Percentiles rank a stretch among this genome's conserved stretches.
These are phyloP conservation scores for Xylariales sp. DNA, from an alignment of 2,329 filamentous ascomycete species.

Conservation along the genomic window DNA sequence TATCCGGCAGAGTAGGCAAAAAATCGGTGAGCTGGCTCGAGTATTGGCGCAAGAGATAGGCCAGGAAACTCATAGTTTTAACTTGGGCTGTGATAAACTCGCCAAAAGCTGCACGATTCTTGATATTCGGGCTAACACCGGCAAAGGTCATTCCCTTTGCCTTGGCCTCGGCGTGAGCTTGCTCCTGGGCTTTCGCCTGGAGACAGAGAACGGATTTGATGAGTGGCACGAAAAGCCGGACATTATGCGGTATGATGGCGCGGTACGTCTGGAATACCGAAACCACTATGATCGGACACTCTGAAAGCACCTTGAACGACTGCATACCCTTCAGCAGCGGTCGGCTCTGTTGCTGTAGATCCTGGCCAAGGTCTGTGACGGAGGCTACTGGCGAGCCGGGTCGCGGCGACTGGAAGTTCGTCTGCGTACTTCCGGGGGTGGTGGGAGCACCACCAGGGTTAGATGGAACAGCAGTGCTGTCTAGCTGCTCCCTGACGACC, in stretches of 20 bases:
- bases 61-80: conserved; percentile 98
- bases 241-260: conserved; percentile 72
- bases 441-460: conserved; percentile 57
- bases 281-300: conserved; percentile 98
- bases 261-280: conserved; percentile 96
- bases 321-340: conserved; percentile 91
- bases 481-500: conserved; percentile 92
- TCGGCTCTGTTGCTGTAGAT: conserved; percentile 75
- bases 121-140: conserved; percentile 88
- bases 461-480: conserved; percentile 60
- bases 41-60: conserved; percentile 86
- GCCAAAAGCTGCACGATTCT: conserved; percentile 88
- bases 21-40: conserved; percentile 85
- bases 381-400: conserved; percentile 87
- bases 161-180: conserved; percentile 81
- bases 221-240: conserved; percentile 85
- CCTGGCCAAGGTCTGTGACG: conserved; percentile 73
- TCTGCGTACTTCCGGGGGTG: conserved; percentile 59
- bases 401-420: conserved; percentile 80
- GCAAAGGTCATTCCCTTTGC: conserved; percentile 80
- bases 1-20: conserved; percentile 75
- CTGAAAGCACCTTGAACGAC: conserved; percentile 96
- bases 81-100: conserved; percentile 98
- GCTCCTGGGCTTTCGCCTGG: conserved; percentile 89
- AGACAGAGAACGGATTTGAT: conserved; percentile 88